Base-by-base conservation (phyloP, 768 basidiomycete species). In the Kwoniella pini region DNA sequence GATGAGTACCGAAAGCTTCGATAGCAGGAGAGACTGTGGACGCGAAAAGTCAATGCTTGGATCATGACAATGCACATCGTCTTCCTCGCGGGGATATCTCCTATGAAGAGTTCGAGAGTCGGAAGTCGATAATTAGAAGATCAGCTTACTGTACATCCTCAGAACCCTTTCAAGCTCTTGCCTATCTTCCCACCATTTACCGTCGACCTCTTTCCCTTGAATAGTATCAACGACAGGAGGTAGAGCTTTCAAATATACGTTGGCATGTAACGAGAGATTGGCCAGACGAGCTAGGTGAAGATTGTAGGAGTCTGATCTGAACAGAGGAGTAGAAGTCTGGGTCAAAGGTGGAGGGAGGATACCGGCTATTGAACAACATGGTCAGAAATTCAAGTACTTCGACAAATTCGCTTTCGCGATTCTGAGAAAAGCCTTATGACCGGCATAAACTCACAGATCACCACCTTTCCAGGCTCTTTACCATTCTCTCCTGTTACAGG, bases 1-100 rank as follows among this genome's bases (percentile, higher is more conserved):
- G 66, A 43, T 77, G 76, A 12, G 70, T 68, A 1, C 76, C 76
- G 58, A 77, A 74, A 17, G 68, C 59, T 60, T 77, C 76, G 57
- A 77, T 72, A 0, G 74, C 70, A 30, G 72, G 74, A 0, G 70
- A 69, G 21, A 74, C 76, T 77, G 57, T 11, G 15, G 12, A 24
- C 13, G 19, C 19, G 40, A n/a, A n/a, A n/a, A n/a, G n/a, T n/a
- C n/a, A n/a, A n/a, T n/a, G n/a, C n/a, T n/a, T n/a, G n/a, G n/a
- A n/a, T n/a, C n/a, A n/a, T n/a, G n/a, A n/a, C n/a, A n/a, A n/a
- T n/a, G n/a, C n/a, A n/a, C n/a, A n/a, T n/a, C n/a, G n/a, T n/a
- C n/a, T n/a, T n/a, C n/a, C n/a, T n/a, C n/a, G n/a, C n/a, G n/a
- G n/a, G n/a, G n/a, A n/a, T n/a, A n/a, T n/a, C n/a, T n/a, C n/a